Evolutionary conservation across 352 stramenopile genomes (phyloP), one percentile per base, ranked within the genome.

Genomic region (Phytophthora ohioensis): DNA sequence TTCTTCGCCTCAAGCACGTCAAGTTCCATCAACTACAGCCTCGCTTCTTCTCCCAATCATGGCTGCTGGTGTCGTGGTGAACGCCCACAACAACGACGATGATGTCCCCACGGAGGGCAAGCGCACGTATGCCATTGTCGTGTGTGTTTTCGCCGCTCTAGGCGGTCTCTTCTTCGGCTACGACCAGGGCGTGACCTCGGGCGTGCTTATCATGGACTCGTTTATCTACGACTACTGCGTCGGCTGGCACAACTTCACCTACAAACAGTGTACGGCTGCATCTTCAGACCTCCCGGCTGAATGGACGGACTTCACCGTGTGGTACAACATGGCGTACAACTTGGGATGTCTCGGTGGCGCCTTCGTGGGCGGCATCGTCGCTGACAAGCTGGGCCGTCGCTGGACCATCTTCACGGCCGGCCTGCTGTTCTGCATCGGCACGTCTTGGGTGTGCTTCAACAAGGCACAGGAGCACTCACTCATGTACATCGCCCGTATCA

Each of bases 281-380:
- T 42, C 68, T 2, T 49, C 53, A 4, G 61, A 78, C 3, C 62
- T 79, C 3, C 70, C 74, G 1, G 10, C 11, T 31, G 63, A 76
- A 38, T 76, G 70, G 74, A 17, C 49, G 10, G 47, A 64, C 62
- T 81, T 77, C 64, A 76, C 58, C 7, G 63, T 73, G 31, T 69
- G 68, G 64, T 82, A 74, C 69, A 82, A 82, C 58, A 79, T 83
- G 66, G 42, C 71, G 9, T 83, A 83, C 65, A 80, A 83, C 57
- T 55, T 83, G 4, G 72, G 69, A 12, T 82, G 67, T 34, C 66
- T 83, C 42, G 67, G 52, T 9, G 76, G 76, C 21, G 76, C 76
- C 12, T 64, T 81, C 17, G 31, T 81, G 0, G 76, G 76, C n/a
- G 76, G 76, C 43, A 57, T 57, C 42, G 55, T 83, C 2, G 76